These are phyloP conservation scores for Canavalia gladiata DNA, from an alignment of 306 rosid species.

Conservation along the genomic window DNA sequence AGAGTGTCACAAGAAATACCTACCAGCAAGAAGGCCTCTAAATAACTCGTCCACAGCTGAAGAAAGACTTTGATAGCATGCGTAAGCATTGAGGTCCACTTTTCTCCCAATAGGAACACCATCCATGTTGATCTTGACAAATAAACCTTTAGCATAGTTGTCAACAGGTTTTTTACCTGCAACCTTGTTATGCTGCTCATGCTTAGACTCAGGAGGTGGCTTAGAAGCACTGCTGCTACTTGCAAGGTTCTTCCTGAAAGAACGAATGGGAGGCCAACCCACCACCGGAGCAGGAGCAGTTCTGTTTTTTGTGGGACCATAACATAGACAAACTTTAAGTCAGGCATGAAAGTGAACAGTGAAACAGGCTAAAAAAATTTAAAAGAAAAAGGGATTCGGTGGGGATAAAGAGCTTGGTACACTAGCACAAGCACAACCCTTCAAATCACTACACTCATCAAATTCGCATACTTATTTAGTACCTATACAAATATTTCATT, in stretches of 20 bases:
- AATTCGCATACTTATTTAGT: slow-evolving; percentile 4
- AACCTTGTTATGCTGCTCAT: slow-evolving; percentile 52
- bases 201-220: slow-evolving; percentile 55
- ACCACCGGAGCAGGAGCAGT: slow-evolving; percentile 96
- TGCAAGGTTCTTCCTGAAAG: slow-evolving; percentile 86
- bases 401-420: slow-evolving; percentile 3
- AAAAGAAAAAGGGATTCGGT: not conserved
- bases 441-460: slow-evolving; percentile 31
- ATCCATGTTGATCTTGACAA: slow-evolving; percentile 98
- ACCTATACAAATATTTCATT: not conserved
- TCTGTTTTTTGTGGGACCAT: slow-evolving; percentile 60
- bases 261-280: slow-evolving; percentile 99
- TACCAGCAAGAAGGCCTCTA: slow-evolving; percentile 90
- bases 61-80: slow-evolving; percentile 79
- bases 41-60: slow-evolving; percentile 85
- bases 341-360: slow-evolving; percentile 46
- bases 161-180: slow-evolving; percentile 53
- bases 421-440: slow-evolving; percentile 40
- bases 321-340: not conserved
- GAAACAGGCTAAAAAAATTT: slow-evolving; percentile 24
- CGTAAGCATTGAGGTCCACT: slow-evolving; percentile 83
- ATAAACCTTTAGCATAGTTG: slow-evolving; percentile 66
- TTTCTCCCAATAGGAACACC: slow-evolving; percentile 97
- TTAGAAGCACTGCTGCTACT: slow-evolving; percentile 65
- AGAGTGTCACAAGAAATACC: slow-evolving; percentile 55